These are phyloP conservation scores for Botryotinia calthae DNA, from an alignment of 2,329 filamentous ascomycete species.

Conservation along the genomic window DNA sequence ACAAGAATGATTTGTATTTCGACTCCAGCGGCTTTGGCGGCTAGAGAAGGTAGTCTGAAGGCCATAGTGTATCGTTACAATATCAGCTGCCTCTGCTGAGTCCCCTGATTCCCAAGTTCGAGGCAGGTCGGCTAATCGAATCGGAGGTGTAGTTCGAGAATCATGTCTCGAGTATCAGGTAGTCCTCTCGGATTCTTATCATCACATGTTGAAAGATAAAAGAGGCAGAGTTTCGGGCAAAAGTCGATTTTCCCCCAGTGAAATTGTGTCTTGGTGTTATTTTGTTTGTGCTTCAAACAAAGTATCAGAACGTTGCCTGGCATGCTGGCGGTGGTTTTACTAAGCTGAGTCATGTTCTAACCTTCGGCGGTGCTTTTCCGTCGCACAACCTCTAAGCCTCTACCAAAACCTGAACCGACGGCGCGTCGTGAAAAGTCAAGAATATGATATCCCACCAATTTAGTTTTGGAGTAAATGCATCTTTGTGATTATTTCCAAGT, in stretches of 20 bases:
- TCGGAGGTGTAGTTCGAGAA: background rate
- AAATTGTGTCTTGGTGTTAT: background rate
- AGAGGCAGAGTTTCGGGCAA: background rate
- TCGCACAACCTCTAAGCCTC: slow-evolving; percentile 6
- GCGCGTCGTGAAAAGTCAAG: slow-evolving; percentile 6
- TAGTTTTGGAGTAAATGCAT: background rate
- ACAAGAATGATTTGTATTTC: background rate
- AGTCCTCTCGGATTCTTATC: slow-evolving; percentile 2
- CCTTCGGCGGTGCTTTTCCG: background rate
- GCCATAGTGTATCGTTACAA: background rate
- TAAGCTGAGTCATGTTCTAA: slow-evolving; percentile 10
- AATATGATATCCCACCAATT: background rate
- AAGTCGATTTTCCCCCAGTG: background rate
- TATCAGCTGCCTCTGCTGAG: background rate
- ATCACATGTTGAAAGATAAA: slow-evolving; percentile 16
- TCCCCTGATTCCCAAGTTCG: background rate
- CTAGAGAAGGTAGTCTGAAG: background rate
- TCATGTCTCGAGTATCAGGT: background rate
- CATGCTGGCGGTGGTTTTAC: background rate
- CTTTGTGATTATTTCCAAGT: background rate
- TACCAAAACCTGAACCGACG: background rate
- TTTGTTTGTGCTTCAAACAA: background rate
- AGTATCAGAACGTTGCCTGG: background rate
- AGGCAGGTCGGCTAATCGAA: background rate
- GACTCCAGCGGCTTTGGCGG: background rate